Evolutionary conservation across 176 grass and related monocot genomes (phyloP).

Genomic region (Oryza glaberrima): DNA sequence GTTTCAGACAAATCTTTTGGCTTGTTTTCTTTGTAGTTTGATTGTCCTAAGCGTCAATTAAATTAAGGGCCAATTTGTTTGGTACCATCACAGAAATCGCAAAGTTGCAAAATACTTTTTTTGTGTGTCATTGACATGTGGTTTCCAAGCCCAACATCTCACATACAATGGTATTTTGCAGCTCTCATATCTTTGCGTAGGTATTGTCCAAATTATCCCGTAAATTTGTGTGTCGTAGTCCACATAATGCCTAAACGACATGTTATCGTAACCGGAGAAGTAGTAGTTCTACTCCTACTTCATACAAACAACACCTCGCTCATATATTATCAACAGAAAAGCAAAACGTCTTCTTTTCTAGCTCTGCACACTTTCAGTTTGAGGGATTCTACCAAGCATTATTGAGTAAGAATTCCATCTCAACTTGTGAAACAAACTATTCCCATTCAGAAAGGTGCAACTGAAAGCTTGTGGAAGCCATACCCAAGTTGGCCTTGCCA

Average conservation of each 20-base stretch:
- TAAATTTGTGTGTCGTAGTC: neutral
- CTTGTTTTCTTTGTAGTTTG: too few relatives aligned
- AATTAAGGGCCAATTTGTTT: neutral
- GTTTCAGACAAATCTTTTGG: too few relatives aligned
- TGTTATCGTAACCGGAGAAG: neutral
- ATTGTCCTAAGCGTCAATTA: too few relatives aligned
- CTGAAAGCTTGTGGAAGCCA: neutral
- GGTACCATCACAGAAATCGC: too few relatives aligned
- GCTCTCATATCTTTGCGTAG: too few relatives aligned
- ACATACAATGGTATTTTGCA: too few relatives aligned
- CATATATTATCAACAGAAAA: neutral
- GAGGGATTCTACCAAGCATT: neutral
- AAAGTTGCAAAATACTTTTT: too few relatives aligned
- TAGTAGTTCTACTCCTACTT: neutral
- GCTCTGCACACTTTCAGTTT: neutral
- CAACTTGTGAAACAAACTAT: neutral
- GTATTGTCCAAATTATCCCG: too few relatives aligned
- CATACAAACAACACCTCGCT: neutral
- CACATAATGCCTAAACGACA: neutral
- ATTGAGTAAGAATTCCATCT: neutral
- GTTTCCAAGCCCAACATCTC: too few relatives aligned
- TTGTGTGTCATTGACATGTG: too few relatives aligned
- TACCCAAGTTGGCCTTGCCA: neutral
- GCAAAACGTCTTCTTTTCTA: neutral
- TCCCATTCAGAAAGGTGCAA: neutral